Evolutionary conservation across 2,329 filamentous ascomycete species (phyloP).

Genomic region (Nemania bipapillata): DNA sequence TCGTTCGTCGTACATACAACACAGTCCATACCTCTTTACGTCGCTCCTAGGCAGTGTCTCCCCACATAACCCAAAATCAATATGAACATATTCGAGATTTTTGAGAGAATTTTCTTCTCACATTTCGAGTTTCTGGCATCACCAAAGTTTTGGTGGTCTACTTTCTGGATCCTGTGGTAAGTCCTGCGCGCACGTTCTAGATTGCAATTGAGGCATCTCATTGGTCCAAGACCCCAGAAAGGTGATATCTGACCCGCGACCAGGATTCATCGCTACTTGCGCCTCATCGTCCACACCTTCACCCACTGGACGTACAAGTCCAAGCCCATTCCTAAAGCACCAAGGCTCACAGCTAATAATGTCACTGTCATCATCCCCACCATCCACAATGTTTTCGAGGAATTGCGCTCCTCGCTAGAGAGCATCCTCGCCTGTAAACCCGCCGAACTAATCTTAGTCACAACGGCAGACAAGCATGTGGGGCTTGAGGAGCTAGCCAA

Average conservation of each 20-base stretch:
- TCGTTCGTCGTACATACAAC: constrained; percentile 1
- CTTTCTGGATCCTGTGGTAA: constrained; percentile 58
- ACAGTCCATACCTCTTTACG: neutral
- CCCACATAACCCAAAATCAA: constrained; percentile 15
- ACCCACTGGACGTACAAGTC: constrained; percentile 90
- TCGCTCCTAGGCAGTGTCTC: neutral
- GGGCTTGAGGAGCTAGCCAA: constrained; percentile 74
- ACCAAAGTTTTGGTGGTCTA: constrained; percentile 60
- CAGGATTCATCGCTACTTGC: constrained; percentile 87
- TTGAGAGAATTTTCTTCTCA: constrained; percentile 40
- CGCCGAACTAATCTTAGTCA: constrained; percentile 82
- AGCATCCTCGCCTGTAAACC: constrained; percentile 78
- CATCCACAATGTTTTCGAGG: constrained; percentile 86
- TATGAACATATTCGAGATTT: constrained; percentile 41
- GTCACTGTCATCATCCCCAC: constrained; percentile 95
- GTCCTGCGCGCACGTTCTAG: constrained; percentile 38
- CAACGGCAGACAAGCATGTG: constrained; percentile 80
- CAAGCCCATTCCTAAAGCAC: constrained; percentile 81
- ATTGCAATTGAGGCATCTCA: constrained; percentile 23
- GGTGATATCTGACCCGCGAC: constrained; percentile 40
- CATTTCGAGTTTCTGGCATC: constrained; percentile 56
- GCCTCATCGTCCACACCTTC: constrained; percentile 83
- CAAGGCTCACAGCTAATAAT: constrained; percentile 81
- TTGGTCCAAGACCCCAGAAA: constrained; percentile 42
- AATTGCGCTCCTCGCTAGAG: constrained; percentile 81